Percentiles rank a stretch among this genome's conserved stretches.
These are phyloP conservation scores for Russula emetica DNA, from an alignment of 768 basidiomycete species.

Conservation along the genomic window DNA sequence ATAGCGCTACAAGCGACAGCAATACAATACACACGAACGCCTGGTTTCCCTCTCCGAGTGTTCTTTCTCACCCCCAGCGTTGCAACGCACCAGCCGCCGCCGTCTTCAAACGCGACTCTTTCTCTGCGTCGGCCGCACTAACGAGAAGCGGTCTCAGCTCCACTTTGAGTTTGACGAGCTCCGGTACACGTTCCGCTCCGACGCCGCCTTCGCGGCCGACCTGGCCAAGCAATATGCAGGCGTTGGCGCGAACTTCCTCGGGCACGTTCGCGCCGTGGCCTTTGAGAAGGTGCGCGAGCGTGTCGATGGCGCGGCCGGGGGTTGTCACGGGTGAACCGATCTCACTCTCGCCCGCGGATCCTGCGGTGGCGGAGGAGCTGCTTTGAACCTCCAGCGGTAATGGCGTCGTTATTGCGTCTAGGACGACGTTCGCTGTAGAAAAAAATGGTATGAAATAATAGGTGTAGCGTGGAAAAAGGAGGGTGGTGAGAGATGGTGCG, in stretches of 20 bases:
- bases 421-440: slow-evolving; percentile 53
- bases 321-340: slow-evolving; percentile 47
- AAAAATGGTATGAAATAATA: slow-evolving; percentile 1
- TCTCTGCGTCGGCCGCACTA: slow-evolving; percentile 39
- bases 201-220: slow-evolving; percentile 51
- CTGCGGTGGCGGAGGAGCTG: slow-evolving; percentile 32
- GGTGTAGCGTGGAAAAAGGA: too few relatives aligned
- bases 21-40: slow-evolving; percentile 15
- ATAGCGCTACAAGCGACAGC: slow-evolving; percentile 25
- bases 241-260: slow-evolving; percentile 73
- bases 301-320: slow-evolving; percentile 60
- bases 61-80: slow-evolving; percentile 18
- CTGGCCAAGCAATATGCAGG: slow-evolving; percentile 67
- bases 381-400: slow-evolving; percentile 41
- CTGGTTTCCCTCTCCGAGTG: too few relatives aligned
- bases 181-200: slow-evolving; percentile 37
- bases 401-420: slow-evolving; percentile 54
- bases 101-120: slow-evolving; percentile 37
- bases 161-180: slow-evolving; percentile 48
- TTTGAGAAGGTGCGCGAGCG: slow-evolving; percentile 58
- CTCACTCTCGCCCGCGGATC: slow-evolving; percentile 40
- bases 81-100: slow-evolving; percentile 42
- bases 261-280: slow-evolving; percentile 50
- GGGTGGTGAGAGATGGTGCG: background rate
- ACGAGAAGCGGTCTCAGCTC: slow-evolving; percentile 48